Percentiles rank a stretch among this genome's conserved stretches.
Evolutionary conservation across 2,329 filamentous ascomycete genomes (phyloP).

Genomic region (Hypocrella siamensis): DNA sequence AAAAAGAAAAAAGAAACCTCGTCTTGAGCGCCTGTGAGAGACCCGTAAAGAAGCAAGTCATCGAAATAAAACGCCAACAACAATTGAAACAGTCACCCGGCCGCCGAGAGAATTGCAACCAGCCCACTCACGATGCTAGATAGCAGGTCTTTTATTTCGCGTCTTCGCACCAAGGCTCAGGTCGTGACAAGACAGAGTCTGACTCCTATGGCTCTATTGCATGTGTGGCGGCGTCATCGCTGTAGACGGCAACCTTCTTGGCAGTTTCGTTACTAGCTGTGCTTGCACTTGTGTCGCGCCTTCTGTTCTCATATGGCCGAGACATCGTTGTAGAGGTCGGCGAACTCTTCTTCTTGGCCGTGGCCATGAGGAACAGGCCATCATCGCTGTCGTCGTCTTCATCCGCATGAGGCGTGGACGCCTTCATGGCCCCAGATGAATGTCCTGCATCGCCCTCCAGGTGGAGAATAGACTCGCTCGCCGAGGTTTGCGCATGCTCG

Average conservation of each 20-base stretch:
- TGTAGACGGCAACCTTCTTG: conserved; percentile 33
- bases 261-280: conserved; percentile 48
- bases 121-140: neutral
- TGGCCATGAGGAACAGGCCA: conserved; percentile 37
- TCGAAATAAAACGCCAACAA: too few relatives aligned
- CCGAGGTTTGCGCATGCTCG: conserved; percentile 15
- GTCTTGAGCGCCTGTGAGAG: too few relatives aligned
- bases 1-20: neutral
- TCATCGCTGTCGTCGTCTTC: conserved; percentile 38
- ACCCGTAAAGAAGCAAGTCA: too few relatives aligned
- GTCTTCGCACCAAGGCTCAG: neutral
- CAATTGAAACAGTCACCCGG: too few relatives aligned
- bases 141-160: neutral
- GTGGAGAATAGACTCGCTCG: conserved; percentile 16
- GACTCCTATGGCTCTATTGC: neutral
- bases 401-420: conserved; percentile 11
- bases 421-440: conserved; percentile 1
- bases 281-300: conserved; percentile 45
- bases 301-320: conserved; percentile 22
- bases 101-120: too few relatives aligned
- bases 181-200: neutral
- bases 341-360: conserved; percentile 27
- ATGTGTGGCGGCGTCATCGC: conserved; percentile 10
- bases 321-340: conserved; percentile 4
- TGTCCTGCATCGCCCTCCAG: conserved; percentile 7